Base-by-base conservation (phyloP, 495 filamentous ascomycete species). In the Xylaria nigripes region DNA sequence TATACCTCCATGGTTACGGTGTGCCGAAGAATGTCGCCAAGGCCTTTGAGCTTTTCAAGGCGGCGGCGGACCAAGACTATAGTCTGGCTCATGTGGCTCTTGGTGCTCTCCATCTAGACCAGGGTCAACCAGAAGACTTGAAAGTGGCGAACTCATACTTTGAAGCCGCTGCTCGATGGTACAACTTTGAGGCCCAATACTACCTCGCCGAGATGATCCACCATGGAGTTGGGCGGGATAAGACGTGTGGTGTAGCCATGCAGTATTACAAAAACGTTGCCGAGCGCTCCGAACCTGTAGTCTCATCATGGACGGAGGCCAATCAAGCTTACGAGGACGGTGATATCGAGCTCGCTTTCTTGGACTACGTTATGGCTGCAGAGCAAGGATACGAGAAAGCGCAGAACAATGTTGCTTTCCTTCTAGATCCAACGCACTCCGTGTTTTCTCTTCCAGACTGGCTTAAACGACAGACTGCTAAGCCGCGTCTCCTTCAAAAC, bases 321-420 rank as follows among this genome's bases (percentile, higher is more conserved):
- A 96, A 96, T 59, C 70, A 77, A 27, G 92, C 90, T 0, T 95
- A 86, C 64, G 84, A 90, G 43, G 76, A 80, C 22, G 90, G 90
- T n/a, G 87, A 96, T 59, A 73, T 78, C n/a, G 92, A 96, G 57
- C 74, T 83, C 18, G 93, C 94, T 9, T 74, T 97, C 25, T 76
- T 96, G 13, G 80, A 84, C 23, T 90, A 90, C 56, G 84, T 97
- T 71, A 86, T 92, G 77, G 92, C 90, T 1, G 93, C 93, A 1
- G 93, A 99, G 65, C 94, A 97, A 71, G 93, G 93, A 10, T 96
- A 95, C 61, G 93, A 99, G 66, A 78, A 80, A 56, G 90, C 83
- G 4, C 93, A 99, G 70, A 86, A 89, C 38, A 99, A 99, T 57
- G 93, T 96, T 3, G 93, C 93, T 6, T 94, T 86, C 64, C 70